Base-by-base conservation (phyloP, 2,329 filamentous ascomycete species). In the Ophiostoma perfectum region DNA sequence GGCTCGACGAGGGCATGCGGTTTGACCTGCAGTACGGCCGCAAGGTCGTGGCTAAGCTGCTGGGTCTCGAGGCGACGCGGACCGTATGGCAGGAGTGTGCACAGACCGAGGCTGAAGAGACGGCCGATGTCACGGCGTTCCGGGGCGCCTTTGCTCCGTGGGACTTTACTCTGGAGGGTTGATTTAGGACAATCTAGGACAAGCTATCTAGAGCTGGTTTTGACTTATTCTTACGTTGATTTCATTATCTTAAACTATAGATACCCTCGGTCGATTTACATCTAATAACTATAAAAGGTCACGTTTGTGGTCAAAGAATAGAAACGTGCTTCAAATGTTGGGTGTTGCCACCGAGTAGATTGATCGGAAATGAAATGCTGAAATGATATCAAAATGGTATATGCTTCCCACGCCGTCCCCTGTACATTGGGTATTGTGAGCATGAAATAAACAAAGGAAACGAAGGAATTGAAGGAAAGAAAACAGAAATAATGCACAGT, bases 21-120 rank as follows among this genome's bases (percentile, higher is more conserved):
- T 98, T 99, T 76, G 93, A 97, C 75, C 79, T 97, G 63, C 94
- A 98, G 76, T 98, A 96, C 75, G 93, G 91, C 4, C 85, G 96
- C 55, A 87, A 88, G 62, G 95, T 97, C 4, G 81, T 98, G 77
- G 94, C 92, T 1, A 97, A 97, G 79, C 81, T 99, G 66, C 81
- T 99, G 66, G 86, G 88, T 2, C 79, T 98, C 63, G 92, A 97
- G 77, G 42, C 44, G 8, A 81, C 86, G 62, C 83, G 95, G n/a
- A 80, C 89, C 66, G 83, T 92, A 72, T 99, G 95, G 95, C 88
- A 88, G 77, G 90, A 96, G 73, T 94, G 92, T 72, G 84, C 83
- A 44, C 93, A 98, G 80, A 85, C 86, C 0, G 82, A 88, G 69
- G 86, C 86, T 11, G 92, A 97, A 73, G 95, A 98, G 80, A 88